A percentile compares a stretch with the other conserved stretches of the same genome.
These are phyloP conservation scores for Neotropicomus parvogracilis DNA, from an alignment of 1,284 basidiomycete genomes.

Conservation along the genomic window DNA sequence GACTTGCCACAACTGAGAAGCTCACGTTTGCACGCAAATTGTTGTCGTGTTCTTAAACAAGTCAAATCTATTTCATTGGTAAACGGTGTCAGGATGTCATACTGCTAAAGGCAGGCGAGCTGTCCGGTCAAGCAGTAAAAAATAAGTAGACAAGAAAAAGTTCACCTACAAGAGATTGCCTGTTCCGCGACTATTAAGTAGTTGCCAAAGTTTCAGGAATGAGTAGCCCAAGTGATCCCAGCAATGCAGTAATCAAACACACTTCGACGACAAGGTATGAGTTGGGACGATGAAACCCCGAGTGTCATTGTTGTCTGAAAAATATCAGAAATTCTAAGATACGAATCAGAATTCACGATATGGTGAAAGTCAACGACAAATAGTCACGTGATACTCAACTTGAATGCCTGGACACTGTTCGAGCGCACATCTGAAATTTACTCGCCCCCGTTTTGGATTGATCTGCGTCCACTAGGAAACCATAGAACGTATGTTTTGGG, in stretches of 20 bases:
- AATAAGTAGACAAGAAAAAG: background rate
- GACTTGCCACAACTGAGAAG: too few species aligned
- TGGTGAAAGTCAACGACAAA: background rate
- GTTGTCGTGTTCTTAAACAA: too few species aligned
- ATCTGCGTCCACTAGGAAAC: conserved; percentile 4
- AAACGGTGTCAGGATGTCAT: background rate
- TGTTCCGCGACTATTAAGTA: background rate
- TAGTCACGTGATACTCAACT: conserved; percentile 1
- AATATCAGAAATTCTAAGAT: background rate
- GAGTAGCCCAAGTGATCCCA: background rate
- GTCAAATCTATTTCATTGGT: background rate
- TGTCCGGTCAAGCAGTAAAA: background rate
- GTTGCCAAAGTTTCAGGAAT: background rate
- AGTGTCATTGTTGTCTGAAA: background rate
- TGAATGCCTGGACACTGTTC: too few species aligned
- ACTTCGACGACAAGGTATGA: conserved; percentile 9
- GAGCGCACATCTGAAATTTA: too few species aligned
- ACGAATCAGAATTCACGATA: background rate
- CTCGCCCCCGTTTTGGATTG: background rate
- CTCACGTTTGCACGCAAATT: too few species aligned
- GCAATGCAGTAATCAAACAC: background rate
- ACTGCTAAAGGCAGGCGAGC: background rate
- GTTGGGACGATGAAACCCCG: background rate
- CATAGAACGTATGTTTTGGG: conserved; percentile 8
- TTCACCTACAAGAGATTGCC: conserved; percentile 3